Conservation (phyloP, 2,329 filamentous ascomycete species). For the Fusarium metavorans region DNA sequence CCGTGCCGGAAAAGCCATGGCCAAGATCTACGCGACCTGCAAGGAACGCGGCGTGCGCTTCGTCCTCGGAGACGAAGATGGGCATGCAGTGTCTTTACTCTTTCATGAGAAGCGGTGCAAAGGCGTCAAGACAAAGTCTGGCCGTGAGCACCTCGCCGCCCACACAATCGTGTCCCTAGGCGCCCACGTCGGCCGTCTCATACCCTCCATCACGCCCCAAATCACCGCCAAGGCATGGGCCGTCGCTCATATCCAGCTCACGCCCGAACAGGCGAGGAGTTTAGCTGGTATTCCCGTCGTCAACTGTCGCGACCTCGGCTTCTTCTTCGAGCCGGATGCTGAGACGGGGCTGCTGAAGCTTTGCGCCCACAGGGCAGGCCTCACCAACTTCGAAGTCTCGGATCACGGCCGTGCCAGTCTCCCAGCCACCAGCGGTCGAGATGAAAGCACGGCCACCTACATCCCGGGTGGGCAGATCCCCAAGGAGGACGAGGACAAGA, state of each 20-base stretch:
- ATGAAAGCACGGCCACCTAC: background rate
- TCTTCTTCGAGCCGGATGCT: constrained; percentile 73
- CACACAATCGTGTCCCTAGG: constrained; percentile 64
- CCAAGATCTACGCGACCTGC: constrained; percentile 57
- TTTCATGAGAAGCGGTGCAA: background rate
- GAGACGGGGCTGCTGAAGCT: constrained; percentile 68
- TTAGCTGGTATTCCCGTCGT: constrained; percentile 69
- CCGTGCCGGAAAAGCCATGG: constrained; percentile 64
- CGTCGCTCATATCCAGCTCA: constrained; percentile 69
- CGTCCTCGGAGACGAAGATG: constrained; percentile 43
- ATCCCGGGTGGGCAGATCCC: constrained; percentile 53
- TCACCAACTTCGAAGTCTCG: constrained; percentile 54
- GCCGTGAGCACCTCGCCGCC: constrained; percentile 32
- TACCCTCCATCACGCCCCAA: constrained; percentile 60
- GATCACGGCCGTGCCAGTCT: constrained; percentile 46
- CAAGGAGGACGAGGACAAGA: constrained; percentile 61
- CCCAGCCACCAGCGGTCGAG: constrained; percentile 51
- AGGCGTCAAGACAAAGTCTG: constrained; percentile 19
- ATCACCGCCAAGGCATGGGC: constrained; percentile 68
- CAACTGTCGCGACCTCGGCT: constrained; percentile 70
- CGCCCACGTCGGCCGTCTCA: constrained; percentile 58
- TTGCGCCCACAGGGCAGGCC: constrained; percentile 68
- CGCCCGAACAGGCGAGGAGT: constrained; percentile 61
- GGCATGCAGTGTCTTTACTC: background rate
- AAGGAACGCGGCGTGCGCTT: constrained; percentile 55